Evolutionary conservation across 1,284 basidiomycete species (phyloP).

Genomic region (Malassezia sympodialis): DNA sequence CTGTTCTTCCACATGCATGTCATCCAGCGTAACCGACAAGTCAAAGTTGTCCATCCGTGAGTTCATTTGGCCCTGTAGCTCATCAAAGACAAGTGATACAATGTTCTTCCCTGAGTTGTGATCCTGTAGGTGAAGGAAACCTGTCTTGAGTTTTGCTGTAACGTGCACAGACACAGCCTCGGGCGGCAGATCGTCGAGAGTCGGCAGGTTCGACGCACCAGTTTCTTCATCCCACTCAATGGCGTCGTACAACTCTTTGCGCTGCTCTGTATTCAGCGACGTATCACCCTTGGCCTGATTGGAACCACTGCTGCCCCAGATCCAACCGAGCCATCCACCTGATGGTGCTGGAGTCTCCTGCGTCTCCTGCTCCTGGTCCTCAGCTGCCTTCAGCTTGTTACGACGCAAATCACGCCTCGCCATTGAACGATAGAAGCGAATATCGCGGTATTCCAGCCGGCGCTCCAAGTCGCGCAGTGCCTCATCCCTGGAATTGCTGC

Average conservation of each 20-base stretch:
- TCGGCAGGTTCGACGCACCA: slow-evolving; percentile 20
- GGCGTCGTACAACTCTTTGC: slow-evolving; percentile 81
- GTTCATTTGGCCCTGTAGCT: slow-evolving; percentile 71
- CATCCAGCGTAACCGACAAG: slow-evolving; percentile 72
- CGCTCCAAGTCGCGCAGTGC: slow-evolving; percentile 62
- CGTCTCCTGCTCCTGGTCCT: neutral
- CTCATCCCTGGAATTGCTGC: neutral
- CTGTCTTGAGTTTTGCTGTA: slow-evolving; percentile 52
- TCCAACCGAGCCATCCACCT: slow-evolving; percentile 44
- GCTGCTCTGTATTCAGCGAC: slow-evolving; percentile 79
- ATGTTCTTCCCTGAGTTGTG: slow-evolving; percentile 55
- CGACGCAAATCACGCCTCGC: slow-evolving; percentile 79
- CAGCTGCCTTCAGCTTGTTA: slow-evolving; percentile 51
- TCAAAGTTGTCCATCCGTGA: slow-evolving; percentile 80
- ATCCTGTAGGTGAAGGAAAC: slow-evolving; percentile 38
- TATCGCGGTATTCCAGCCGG: slow-evolving; percentile 84
- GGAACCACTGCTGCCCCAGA: slow-evolving; percentile 31
- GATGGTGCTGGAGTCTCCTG: slow-evolving; percentile 56
- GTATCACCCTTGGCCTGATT: slow-evolving; percentile 37
- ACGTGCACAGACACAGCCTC: slow-evolving; percentile 75
- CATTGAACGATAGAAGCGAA: slow-evolving; percentile 94
- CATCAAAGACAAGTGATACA: slow-evolving; percentile 78
- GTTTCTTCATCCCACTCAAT: slow-evolving; percentile 69
- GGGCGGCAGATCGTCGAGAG: slow-evolving; percentile 54
- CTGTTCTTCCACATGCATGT: slow-evolving; percentile 81